Conservation (phyloP, 371 early-diverging fungal species). For the Phascolomyces articulosus region DNA sequence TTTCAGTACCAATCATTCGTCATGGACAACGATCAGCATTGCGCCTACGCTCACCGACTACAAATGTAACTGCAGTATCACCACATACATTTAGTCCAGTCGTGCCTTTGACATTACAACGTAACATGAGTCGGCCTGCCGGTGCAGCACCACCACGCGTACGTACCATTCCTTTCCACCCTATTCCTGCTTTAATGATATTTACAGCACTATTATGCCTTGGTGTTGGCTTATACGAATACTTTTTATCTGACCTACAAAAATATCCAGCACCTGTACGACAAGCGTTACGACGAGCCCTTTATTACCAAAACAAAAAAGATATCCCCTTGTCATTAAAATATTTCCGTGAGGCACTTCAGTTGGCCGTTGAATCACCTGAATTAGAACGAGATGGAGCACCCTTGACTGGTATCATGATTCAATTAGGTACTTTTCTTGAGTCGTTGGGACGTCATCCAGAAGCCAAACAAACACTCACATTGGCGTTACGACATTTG, state of each 20-base stretch:
- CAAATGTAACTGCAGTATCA: too few species aligned
- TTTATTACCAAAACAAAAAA: slow-evolving; percentile 59
- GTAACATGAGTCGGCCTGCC: not conserved
- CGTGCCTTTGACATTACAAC: not conserved
- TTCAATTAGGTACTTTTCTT: slow-evolving; percentile 58
- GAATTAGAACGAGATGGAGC: slow-evolving; percentile 54
- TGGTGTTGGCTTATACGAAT: slow-evolving; percentile 55
- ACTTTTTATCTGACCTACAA: slow-evolving; percentile 60
- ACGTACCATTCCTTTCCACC: slow-evolving; percentile 1
- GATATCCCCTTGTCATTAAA: slow-evolving; percentile 49
- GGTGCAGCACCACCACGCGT: not conserved
- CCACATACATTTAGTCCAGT: too few species aligned
- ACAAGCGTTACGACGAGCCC: slow-evolving; percentile 59
- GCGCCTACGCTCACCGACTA: not conserved
- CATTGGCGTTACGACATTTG: slow-evolving; percentile 48
- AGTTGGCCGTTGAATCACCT: slow-evolving; percentile 46
- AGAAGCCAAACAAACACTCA: slow-evolving; percentile 58
- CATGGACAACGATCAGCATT: not conserved
- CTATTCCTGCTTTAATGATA: not conserved
- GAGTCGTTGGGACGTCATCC: slow-evolving; percentile 51
- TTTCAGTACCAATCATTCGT: not conserved
- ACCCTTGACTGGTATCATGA: slow-evolving; percentile 67
- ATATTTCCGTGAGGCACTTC: slow-evolving; percentile 55
- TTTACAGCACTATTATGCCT: slow-evolving; percentile 31
- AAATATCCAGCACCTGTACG: slow-evolving; percentile 59